Conservation (phyloP, 2,329 filamentous ascomycete genomes). For the Epicoccum nigrum region DNA sequence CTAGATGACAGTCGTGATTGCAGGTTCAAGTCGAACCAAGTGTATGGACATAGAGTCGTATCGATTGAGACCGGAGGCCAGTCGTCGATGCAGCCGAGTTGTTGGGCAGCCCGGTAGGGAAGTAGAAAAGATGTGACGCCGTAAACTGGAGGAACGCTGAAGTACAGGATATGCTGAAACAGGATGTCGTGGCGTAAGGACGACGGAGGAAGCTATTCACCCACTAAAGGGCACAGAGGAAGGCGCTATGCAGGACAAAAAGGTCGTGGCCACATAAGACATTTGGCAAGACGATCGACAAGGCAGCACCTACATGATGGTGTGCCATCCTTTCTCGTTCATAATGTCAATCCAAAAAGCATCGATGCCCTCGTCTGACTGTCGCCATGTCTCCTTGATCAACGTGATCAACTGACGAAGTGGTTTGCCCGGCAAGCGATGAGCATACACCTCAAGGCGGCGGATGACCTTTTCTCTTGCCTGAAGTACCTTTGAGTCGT, state of each 20-base stretch:
- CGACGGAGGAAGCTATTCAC: conserved; percentile 3
- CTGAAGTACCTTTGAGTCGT: conserved; percentile 53
- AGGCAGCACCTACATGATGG: conserved; percentile 56
- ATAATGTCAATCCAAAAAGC: conserved; percentile 64
- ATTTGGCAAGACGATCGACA: background rate
- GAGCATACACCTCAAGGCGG: conserved; percentile 53
- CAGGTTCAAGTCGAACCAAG: conserved; percentile 11
- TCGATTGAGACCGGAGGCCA: conserved; percentile 20
- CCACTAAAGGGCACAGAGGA: background rate
- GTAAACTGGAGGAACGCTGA: conserved; percentile 13
- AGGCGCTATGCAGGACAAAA: conserved; percentile 12
- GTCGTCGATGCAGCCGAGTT: conserved; percentile 19
- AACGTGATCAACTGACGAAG: conserved; percentile 57
- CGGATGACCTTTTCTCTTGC: conserved; percentile 58
- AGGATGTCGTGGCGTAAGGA: conserved; percentile 5
- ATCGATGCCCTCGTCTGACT: conserved; percentile 57
- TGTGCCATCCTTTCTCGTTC: conserved; percentile 63
- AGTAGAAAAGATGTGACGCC: conserved; percentile 18
- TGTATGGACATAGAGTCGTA: conserved; percentile 13
- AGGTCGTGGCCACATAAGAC: conserved; percentile 6
- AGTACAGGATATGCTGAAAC: conserved; percentile 16
- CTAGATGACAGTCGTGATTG: conserved; percentile 22
- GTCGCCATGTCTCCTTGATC: conserved; percentile 60
- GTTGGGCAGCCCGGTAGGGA: conserved; percentile 9
- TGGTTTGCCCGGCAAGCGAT: conserved; percentile 59